Evolutionary conservation across 345 rosid genomes (phyloP).

Genomic region (Citropsis articulata): DNA sequence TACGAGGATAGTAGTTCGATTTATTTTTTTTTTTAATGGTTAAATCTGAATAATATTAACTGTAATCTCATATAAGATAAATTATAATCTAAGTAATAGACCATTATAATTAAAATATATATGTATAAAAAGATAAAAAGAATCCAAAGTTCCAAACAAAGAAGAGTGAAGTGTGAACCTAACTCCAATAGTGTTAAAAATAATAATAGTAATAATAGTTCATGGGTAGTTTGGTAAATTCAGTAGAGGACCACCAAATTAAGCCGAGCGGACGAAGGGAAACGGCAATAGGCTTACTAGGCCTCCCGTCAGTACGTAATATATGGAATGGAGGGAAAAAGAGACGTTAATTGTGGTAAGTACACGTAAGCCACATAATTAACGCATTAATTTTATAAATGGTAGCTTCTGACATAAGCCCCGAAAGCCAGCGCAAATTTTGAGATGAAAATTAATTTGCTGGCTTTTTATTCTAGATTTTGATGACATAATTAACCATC

Average conservation of each 20-base stretch:
- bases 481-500: neutral
- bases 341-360: neutral
- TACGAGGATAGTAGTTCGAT: no score
- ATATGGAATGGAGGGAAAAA: neutral
- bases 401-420: neutral
- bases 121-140: no score
- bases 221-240: neutral
- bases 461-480: neutral
- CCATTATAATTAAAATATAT: accelerated
- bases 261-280: no score
- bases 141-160: neutral
- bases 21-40: no score
- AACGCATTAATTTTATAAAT: neutral
- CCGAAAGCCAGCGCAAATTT: neutral
- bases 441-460: neutral
- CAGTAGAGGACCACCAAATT: no score
- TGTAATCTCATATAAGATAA: no score
- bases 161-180: no score
- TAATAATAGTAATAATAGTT: no score
- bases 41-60: accelerated
- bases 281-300: no score
- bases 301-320: neutral
- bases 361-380: neutral
- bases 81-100: accelerated
- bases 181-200: no score